A percentile compares a stretch with the other conserved stretches of the same genome.
Conservation (phyloP, 2,329 filamentous ascomycete species). For the Neonectria magnoliae region DNA sequence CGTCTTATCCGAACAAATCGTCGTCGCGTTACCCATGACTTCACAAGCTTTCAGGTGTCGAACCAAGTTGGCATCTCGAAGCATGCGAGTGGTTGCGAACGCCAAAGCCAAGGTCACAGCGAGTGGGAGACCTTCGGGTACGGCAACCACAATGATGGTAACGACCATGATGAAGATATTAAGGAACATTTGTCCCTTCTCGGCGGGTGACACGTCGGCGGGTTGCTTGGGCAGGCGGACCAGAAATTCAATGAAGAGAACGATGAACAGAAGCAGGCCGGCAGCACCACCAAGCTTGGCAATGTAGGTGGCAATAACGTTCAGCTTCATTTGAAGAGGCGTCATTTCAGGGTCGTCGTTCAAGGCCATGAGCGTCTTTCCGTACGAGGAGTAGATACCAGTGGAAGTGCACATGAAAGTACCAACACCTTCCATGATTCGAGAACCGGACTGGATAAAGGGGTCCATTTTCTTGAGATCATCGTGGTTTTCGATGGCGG, state of each 20-base stretch:
- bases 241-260: slow-evolving; percentile 87
- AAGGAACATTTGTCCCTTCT: slow-evolving; percentile 82
- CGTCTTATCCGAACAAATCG: slow-evolving; percentile 75
- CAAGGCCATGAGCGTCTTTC: slow-evolving; percentile 78
- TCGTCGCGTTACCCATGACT: slow-evolving; percentile 83
- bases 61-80: slow-evolving; percentile 81
- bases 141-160: slow-evolving; percentile 82
- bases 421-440: slow-evolving; percentile 80
- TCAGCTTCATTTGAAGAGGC: slow-evolving; percentile 80
- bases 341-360: slow-evolving; percentile 80
- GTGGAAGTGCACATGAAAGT: slow-evolving; percentile 80
- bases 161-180: slow-evolving; percentile 82
- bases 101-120: slow-evolving; percentile 82
- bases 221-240: slow-evolving; percentile 67
- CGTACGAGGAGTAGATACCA: slow-evolving; percentile 78
- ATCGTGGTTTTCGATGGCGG: slow-evolving; percentile 73
- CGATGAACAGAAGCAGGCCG: slow-evolving; percentile 81
- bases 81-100: slow-evolving; percentile 80
- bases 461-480: slow-evolving; percentile 79
- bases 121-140: slow-evolving; percentile 80
- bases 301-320: slow-evolving; percentile 79
- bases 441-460: slow-evolving; percentile 85
- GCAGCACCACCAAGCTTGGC: slow-evolving; percentile 81
- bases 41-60: slow-evolving; percentile 81
- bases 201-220: slow-evolving; percentile 65